Evolutionary conservation across 768 basidiomycete genomes (phyloP), one percentile per base, ranked within the genome.

Genomic region (Fomitopsis serialis): DNA sequence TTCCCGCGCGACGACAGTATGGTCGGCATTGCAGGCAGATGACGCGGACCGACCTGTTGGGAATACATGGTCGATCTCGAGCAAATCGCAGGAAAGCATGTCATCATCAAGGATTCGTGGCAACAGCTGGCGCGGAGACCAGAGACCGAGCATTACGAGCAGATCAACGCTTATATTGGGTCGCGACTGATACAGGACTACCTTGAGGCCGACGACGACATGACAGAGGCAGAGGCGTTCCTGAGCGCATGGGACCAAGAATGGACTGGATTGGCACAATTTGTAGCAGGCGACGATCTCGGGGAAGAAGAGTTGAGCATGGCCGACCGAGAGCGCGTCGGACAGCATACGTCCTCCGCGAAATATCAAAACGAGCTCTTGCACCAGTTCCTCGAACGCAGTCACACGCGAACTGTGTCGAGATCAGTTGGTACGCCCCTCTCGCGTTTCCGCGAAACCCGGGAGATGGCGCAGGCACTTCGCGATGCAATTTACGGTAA

Each of bases 101-200:
- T 24, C 25, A 52, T 54, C 21, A 9, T 56, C 50, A 59, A 59
- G 48, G 58, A 59, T 23, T 22, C 55, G 2, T 59, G 58, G 58
- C 40, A 55, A 11, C 52, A 48, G 42, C 35, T 54, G 5, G 24
- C 40, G 4, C 42, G 51, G 11, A 19, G 12, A 25, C 19, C 58
- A 0, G 58, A 59, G 17, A 35, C 55, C 12, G 29, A 17, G 9
- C 45, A 48, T 42, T 56, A 56, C 40, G 27, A 40, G 37, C 15
- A 40, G 15, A 40, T 40, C 15, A 4, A 19, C 37, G 37, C 13
- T 15, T 17, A 40, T 19, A 4, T 40, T 6, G 37, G 5, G 6
- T 32, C 29, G 29, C 15, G n/a, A n/a, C n/a, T n/a, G n/a, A n/a
- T n/a, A n/a, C n/a, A n/a, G n/a, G n/a, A n/a, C n/a, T n/a, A n/a